Evolutionary conservation across 1,139 yeast species (phyloP).

Genomic region (Keqinozyma sinolaborantium): DNA sequence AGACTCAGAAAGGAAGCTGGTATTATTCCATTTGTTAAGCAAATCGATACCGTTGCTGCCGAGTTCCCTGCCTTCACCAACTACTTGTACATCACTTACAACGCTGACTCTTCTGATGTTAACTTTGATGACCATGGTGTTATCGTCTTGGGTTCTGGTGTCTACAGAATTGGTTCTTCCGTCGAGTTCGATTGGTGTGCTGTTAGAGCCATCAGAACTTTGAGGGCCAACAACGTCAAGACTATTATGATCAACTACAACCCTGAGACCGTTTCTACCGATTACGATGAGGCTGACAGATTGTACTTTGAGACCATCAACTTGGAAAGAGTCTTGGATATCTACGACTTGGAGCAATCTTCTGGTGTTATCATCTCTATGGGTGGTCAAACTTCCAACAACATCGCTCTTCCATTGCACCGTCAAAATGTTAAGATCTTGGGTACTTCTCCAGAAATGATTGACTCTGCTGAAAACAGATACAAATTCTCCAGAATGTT

Average conservation of each 20-base stretch:
- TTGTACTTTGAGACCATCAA: constrained; percentile 94
- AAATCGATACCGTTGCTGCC: constrained; percentile 98
- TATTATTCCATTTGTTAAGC: constrained; percentile 89
- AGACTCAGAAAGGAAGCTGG: constrained; percentile 87
- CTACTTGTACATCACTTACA: constrained; percentile 92
- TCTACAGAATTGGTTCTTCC: constrained; percentile 90
- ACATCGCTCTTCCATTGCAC: constrained; percentile 90
- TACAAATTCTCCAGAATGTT: constrained; percentile 97
- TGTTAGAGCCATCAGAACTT: constrained; percentile 90
- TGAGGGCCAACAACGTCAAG: constrained; percentile 82
- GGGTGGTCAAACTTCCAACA: constrained; percentile 99
- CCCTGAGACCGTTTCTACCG: constrained; percentile 98
- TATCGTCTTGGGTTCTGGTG: constrained; percentile 92
- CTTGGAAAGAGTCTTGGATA: constrained; percentile 92
- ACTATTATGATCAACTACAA: constrained; percentile 97
- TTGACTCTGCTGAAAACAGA: constrained; percentile 97
- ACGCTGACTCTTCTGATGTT: constrained; percentile 87
- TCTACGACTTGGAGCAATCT: constrained; percentile 88
- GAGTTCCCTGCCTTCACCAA: constrained; percentile 98
- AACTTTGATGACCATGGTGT: constrained; percentile 81
- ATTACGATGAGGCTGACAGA: constrained; percentile 97
- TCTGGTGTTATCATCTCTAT: constrained; percentile 92
- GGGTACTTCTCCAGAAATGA: constrained; percentile 98
- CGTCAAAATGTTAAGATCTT: constrained; percentile 93
- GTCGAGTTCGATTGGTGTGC: constrained; percentile 98